phyloP scores from a whole-genome alignment of 2,329 filamentous ascomycete species.

The Beauveria medogensis region DNA sequence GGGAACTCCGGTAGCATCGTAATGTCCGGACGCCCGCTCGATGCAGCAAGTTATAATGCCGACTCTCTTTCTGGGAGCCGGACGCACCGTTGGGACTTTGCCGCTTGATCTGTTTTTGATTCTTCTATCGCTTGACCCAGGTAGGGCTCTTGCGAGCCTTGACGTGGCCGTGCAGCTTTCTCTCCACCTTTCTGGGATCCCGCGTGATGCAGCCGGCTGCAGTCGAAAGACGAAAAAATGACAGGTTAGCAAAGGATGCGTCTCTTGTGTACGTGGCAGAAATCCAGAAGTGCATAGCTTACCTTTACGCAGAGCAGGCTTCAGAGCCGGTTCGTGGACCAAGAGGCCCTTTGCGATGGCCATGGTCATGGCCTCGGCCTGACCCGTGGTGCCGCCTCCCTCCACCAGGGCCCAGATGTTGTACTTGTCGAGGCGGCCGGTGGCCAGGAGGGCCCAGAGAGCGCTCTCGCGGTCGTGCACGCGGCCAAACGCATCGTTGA shows the following conservation, averaged over 20 bases:
- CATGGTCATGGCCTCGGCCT: constrained; percentile 89
- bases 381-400: constrained; percentile 87
- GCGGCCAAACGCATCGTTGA: constrained; percentile 74
- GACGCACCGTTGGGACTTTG: background rate
- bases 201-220: constrained; percentile 87
- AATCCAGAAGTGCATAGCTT: constrained; percentile 30
- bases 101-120: background rate
- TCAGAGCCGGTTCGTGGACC: constrained; percentile 86
- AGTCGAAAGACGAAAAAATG: constrained; percentile 25
- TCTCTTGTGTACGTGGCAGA: background rate
- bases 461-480: constrained; percentile 92
- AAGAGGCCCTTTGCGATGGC: constrained; percentile 81
- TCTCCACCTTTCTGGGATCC: constrained; percentile 86
- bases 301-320: constrained; percentile 83
- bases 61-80: background rate
- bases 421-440: constrained; percentile 85
- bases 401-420: constrained; percentile 83
- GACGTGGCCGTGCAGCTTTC: constrained; percentile 92
- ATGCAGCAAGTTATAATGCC: background rate
- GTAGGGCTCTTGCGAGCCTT: constrained; percentile 97
- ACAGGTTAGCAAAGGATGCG: constrained; percentile 9
- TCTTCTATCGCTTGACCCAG: constrained; percentile 76
- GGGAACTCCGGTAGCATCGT: background rate
- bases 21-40: background rate
- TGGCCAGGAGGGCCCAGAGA: constrained; percentile 80